These are phyloP conservation scores for Prinsepia uniflora DNA, from an alignment of 306 rosid genomes.

Conservation along the genomic window DNA sequence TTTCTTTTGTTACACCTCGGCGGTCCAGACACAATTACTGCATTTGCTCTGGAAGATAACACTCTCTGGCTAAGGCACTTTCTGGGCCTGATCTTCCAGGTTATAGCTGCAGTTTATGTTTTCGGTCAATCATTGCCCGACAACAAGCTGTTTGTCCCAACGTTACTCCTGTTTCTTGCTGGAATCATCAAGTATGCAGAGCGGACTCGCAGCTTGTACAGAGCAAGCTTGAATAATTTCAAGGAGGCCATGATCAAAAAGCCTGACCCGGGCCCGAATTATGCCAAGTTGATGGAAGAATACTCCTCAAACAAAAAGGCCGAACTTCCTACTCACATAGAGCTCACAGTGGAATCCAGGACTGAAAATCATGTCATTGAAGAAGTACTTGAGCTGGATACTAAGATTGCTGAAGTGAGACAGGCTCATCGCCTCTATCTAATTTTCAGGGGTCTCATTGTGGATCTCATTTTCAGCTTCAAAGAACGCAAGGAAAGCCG, in stretches of 20 bases:
- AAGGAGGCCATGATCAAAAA: conserved; percentile 27
- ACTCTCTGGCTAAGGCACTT: conserved; percentile 51
- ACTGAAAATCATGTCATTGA: not conserved
- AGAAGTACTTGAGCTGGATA: rapidly evolving
- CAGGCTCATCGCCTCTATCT: conserved; percentile 30
- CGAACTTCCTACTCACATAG: conserved; percentile 32
- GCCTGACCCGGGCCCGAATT: conserved; percentile 41
- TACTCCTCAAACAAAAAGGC: conserved; percentile 11
- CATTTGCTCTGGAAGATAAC: conserved; percentile 46
- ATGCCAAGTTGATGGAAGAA: conserved; percentile 46
- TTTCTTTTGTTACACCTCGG: conserved; percentile 39
- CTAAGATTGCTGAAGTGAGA: conserved; percentile 10
- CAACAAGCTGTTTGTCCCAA: conserved; percentile 35
- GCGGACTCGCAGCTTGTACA: conserved; percentile 37
- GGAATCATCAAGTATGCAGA: conserved; percentile 47
- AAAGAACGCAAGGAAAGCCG: conserved; percentile 33
- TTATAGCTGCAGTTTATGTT: conserved; percentile 27
- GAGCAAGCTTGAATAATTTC: conserved; percentile 33
- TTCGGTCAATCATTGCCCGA: conserved; percentile 39
- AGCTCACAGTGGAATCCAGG: conserved; percentile 9
- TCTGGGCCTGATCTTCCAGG: conserved; percentile 33
- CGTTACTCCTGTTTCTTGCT: conserved; percentile 25
- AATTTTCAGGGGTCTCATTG: conserved; percentile 40
- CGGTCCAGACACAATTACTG: conserved; percentile 55
- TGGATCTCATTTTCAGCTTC: conserved; percentile 42